Evolutionary conservation across 2,329 filamentous ascomycete species (phyloP), one percentile per base, ranked within the genome.

Genomic region (Parafenestella ontariensis): DNA sequence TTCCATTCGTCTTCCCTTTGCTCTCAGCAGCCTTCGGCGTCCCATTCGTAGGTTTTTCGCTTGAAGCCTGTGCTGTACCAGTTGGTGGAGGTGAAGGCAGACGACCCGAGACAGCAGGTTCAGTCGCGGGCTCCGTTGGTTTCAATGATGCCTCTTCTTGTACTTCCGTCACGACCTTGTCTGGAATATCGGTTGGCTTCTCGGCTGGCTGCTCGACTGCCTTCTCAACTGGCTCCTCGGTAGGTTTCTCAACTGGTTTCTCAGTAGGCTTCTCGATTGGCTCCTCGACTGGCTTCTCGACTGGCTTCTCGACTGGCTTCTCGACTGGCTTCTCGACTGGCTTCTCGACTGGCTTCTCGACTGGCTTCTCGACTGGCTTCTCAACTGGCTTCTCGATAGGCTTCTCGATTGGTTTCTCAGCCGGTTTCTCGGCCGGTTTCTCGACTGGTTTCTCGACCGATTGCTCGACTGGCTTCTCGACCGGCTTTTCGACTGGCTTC

Each of bases 121-220:
- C 63, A 9, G 65, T 60, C 36, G 75, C 75, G 4, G 74, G 71
- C 33, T 77, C 72, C 28, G 75, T 73, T 5, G 78, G 76, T 63
- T 77, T 77, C 67, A 78, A 69, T 8, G 65, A 56, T 10, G 66
- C 72, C 11, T 76, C 70, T 46, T 81, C 80, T 64, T 80, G 74
- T 2, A 65, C 79, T 29, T 69, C 76, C 18, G 77, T 77, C 9
- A 70, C 71, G 50, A 64, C 65, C 67, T 81, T 81, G 65, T 82
- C 79, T 21, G 77, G 77, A 41, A 79, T 79, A 11, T 70, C 73
- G 5, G 57, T 53, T 41, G 56, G 49, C 20, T 46, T 47, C 15
- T 46, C 47, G 21, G 29, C 34, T 9, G 24, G 24, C 24, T 26
- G 24, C 24, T 26, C 24, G 24, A 26, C 18, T 37, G 34, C 42